These are phyloP conservation scores for Corrigiola litoralis DNA, from an alignment of 179 eudicot species.

Conservation along the genomic window DNA sequence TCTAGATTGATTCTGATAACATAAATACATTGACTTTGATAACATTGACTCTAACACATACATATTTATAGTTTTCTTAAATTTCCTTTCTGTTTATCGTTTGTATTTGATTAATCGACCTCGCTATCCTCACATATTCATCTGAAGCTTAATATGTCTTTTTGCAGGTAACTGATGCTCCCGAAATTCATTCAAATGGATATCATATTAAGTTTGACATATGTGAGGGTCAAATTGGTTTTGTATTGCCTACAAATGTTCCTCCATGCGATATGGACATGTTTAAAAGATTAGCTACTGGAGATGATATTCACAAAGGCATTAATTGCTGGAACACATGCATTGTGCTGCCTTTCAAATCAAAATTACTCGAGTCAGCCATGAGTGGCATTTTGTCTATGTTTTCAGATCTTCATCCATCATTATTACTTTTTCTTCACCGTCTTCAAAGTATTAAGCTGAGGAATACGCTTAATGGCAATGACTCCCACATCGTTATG, in stretches of 20 bases:
- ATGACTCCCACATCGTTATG: constrained; percentile 51
- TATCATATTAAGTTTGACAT: constrained; percentile 85
- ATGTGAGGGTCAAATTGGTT: constrained; percentile 79
- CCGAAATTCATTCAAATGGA: constrained; percentile 93
- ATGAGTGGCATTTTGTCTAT: constrained; percentile 47
- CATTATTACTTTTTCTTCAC: constrained; percentile 78
- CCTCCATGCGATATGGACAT: constrained; percentile 62
- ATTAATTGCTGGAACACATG: constrained; percentile 60
- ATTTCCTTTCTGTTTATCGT: neutral
- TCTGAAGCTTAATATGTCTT: neutral
- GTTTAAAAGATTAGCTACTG: constrained; percentile 36
- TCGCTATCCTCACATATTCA: neutral
- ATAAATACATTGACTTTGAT: too few relatives aligned
- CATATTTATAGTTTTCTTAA: too few relatives aligned
- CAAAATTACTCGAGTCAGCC: constrained; percentile 36
- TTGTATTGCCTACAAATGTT: constrained; percentile 66
- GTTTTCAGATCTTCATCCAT: constrained; percentile 89
- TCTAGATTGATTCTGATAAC: too few relatives aligned
- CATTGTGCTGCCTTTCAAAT: constrained; percentile 77
- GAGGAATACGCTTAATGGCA: constrained; percentile 47
- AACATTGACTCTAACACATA: too few relatives aligned
- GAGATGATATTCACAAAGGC: constrained; percentile 28
- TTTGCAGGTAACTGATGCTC: constrained; percentile 89
- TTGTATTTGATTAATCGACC: too few relatives aligned
- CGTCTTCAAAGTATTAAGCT: constrained; percentile 69